These are phyloP conservation scores for Russula sp. DNA, from an alignment of 768 basidiomycete genomes.

Conservation along the genomic window DNA sequence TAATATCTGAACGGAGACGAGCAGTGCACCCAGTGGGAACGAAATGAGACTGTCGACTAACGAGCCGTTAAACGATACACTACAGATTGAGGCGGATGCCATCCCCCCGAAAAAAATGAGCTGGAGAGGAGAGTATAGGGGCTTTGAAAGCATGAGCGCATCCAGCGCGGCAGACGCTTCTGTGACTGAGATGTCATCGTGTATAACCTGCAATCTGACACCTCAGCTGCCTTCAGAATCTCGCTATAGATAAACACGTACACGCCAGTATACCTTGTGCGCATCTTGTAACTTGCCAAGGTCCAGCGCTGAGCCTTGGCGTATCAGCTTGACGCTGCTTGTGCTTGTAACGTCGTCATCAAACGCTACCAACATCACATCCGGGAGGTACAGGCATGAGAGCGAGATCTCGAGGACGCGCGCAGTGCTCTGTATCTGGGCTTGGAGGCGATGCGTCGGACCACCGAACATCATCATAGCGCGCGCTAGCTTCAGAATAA, in stretches of 20 bases:
- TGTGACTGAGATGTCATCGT: conserved; percentile 72
- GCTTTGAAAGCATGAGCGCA: conserved; percentile 62
- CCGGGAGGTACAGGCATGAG: conserved; percentile 73
- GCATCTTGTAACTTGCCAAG: conserved; percentile 72
- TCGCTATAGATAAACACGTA: conserved; percentile 33
- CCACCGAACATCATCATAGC: conserved; percentile 91
- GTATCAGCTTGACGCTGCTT: conserved; percentile 75
- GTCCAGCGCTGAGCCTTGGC: conserved; percentile 68
- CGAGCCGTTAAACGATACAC: conserved; percentile 66
- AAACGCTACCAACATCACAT: conserved; percentile 77
- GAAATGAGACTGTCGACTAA: conserved; percentile 73
- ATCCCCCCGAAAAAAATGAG: conserved; percentile 70
- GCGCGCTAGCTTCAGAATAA: conserved; percentile 77
- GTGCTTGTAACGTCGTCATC: conserved; percentile 79
- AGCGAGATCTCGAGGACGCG: conserved; percentile 72
- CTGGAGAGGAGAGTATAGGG: conserved; percentile 59
- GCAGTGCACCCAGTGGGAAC: conserved; percentile 71
- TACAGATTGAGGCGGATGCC: conserved; percentile 73
- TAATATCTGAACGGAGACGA: conserved; percentile 69
- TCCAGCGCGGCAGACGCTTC: conserved; percentile 71
- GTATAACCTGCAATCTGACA: conserved; percentile 59
- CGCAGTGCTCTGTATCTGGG: conserved; percentile 77
- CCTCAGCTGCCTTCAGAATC: neutral
- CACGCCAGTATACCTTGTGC: conserved; percentile 73
- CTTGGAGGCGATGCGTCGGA: conserved; percentile 76